Percentiles rank a stretch among this genome's conserved stretches.
Evolutionary conservation across 2,329 filamentous ascomycete genomes (phyloP).

Genomic region (Blastomyces emzantsi): DNA sequence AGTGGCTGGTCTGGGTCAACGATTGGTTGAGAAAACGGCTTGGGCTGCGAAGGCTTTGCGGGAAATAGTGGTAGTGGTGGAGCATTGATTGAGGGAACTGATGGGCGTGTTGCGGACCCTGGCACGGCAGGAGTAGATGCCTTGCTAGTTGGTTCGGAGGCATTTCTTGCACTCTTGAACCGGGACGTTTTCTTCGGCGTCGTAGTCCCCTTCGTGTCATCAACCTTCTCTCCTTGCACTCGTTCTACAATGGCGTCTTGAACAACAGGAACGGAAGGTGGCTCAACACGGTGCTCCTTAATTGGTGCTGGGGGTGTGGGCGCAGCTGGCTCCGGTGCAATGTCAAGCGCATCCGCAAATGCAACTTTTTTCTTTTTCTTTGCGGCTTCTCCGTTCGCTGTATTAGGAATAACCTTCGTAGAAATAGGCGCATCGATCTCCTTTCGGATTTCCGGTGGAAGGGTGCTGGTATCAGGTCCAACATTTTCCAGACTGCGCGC

Average conservation of each 20-base stretch:
- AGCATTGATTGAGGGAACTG: slow-evolving; percentile 14
- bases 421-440: slow-evolving; percentile 21
- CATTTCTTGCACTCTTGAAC: slow-evolving; percentile 34
- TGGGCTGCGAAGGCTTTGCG: slow-evolving; percentile 29
- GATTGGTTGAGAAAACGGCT: slow-evolving; percentile 34
- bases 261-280: slow-evolving; percentile 29
- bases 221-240: slow-evolving; percentile 19
- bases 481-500: slow-evolving; percentile 49
- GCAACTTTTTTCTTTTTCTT: slow-evolving; percentile 61
- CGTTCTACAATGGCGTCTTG: slow-evolving; percentile 40
- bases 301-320: slow-evolving; percentile 18
- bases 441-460: slow-evolving; percentile 27
- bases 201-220: slow-evolving; percentile 18
- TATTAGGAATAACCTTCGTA: slow-evolving; percentile 14
- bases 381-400: slow-evolving; percentile 22
- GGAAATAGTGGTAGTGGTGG: slow-evolving; percentile 29
- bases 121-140: slow-evolving; percentile 11
- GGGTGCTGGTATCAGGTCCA: slow-evolving; percentile 39
- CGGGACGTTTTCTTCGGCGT: slow-evolving; percentile 32
- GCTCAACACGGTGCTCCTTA: slow-evolving; percentile 27
- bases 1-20: slow-evolving; percentile 11
- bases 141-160: slow-evolving; percentile 12
- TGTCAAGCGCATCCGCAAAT: slow-evolving; percentile 67
- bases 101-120: slow-evolving; percentile 15
- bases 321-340: slow-evolving; percentile 44